Base-by-base conservation (phyloP, 257 asterid species). In the Ophiorrhiza pumila region DNA sequence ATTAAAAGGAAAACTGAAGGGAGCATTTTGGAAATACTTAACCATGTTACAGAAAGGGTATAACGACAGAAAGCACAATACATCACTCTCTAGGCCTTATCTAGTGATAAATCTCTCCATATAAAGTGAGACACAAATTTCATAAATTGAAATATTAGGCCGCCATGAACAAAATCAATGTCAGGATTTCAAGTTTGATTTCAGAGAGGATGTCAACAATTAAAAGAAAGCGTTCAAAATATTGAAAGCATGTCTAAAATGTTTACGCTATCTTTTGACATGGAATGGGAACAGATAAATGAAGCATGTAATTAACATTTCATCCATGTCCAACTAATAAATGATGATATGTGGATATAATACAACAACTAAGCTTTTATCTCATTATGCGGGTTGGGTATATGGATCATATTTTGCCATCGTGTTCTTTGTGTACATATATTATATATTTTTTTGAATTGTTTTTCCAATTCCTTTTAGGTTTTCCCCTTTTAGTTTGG, bases 51-150 rank as follows among this genome's bases (percentile, higher is more conserved):
- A 37, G 56, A 32, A 22, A 52, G 53, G 49, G 34, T 8, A 32
- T 71, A 42, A 59, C 75, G 42, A 59, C 15, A 57, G 25, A 62
- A 12, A n/a, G 62, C 61, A 46, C 60, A 57, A 37, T 3, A 41
- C 11, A 10, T 71, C 8, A 25, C 67, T 27, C 0, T 71, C 68
- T 63, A 45, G 46, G 42, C 55, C 32, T 20, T 29, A 45, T 58
- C 2, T 18, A 43, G 39, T 52, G 34, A 49, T 50, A 50, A 6
- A 50, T 23, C 7, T 52, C 27, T 29, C 43, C 23, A 11, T 5
- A 9, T 35, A 37, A 10, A 57, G 5, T 50, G 46, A 71, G n/a
- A 25, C 32, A 63, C 10, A 22, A 23, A 17, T 8, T 50, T 29
- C 76, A 56, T 42, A 59, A 53, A 31, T 41, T 41, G 27, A 58